phyloP scores from a whole-genome alignment of 257 asterid genomes.

The Cruciata laevipes region DNA sequence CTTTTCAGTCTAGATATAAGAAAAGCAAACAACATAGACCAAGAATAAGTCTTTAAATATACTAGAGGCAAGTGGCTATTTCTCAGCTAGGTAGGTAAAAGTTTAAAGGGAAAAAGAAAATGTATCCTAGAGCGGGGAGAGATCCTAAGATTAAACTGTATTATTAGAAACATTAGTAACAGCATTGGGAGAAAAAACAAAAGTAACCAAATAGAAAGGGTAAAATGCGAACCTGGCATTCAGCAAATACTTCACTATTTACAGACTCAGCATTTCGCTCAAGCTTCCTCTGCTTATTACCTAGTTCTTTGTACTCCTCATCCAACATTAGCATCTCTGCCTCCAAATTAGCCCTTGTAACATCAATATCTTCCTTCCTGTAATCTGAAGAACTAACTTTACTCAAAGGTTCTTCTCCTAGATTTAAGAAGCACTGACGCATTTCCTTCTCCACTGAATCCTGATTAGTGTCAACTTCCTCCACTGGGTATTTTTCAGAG shows the following conservation, averaged over 20 bases:
- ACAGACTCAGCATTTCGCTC: constrained; percentile 93
- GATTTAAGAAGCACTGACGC: constrained; percentile 20
- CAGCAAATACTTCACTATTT: constrained; percentile 84
- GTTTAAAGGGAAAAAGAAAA: background rate
- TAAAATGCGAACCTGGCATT: constrained; percentile 64
- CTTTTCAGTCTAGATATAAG: background rate
- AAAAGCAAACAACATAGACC: background rate
- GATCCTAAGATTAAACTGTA: background rate
- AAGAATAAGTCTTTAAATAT: background rate
- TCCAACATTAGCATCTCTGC: constrained; percentile 56
- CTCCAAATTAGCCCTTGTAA: constrained; percentile 45
- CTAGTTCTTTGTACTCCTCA: constrained; percentile 61
- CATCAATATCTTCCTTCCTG: constrained; percentile 30
- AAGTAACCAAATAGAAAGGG: background rate
- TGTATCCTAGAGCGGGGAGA: background rate
- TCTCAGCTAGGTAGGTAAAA: background rate
- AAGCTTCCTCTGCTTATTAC: constrained; percentile 63
- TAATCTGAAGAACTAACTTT: constrained; percentile 19
- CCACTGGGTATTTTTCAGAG: constrained; percentile 26
- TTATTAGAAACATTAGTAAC: background rate
- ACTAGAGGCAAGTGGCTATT: background rate
- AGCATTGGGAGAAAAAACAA: background rate
- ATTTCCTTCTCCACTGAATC: constrained; percentile 25
- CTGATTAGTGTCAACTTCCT: constrained; percentile 20
- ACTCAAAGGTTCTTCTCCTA: constrained; percentile 19